Evolutionary conservation across 1,139 yeast species (phyloP).

Genomic region (Kodamaea suecica): DNA sequence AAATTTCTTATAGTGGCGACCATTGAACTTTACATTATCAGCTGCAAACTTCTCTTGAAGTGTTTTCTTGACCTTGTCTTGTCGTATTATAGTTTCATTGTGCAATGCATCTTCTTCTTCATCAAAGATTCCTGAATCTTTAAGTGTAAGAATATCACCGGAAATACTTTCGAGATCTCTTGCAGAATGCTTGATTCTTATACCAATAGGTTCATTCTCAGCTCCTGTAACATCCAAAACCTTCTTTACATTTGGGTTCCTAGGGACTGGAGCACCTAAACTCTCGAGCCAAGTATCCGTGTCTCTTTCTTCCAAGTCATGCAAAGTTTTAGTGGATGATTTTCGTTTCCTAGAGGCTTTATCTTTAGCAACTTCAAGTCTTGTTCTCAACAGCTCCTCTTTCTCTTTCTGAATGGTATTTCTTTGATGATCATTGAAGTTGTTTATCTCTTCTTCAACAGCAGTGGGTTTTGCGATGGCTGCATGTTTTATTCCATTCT

Average conservation of each 20-base stretch:
- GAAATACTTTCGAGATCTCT: conserved; percentile 5
- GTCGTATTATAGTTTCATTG: conserved; percentile 37
- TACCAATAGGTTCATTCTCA: conserved; percentile 24
- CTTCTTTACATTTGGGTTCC: conserved; percentile 1
- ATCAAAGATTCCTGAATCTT: conserved; percentile 55
- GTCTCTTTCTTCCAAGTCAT: conserved; percentile 20
- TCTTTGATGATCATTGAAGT: not conserved
- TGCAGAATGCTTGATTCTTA: conserved; percentile 43
- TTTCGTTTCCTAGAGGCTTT: conserved; percentile 5
- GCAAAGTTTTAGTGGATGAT: conserved; percentile 18
- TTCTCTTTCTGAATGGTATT: not conserved
- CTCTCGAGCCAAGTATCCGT: conserved; percentile 42
- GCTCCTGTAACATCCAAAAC: conserved; percentile 17
- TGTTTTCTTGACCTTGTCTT: conserved; percentile 24
- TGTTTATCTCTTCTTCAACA: not conserved
- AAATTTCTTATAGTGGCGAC: conserved; percentile 20
- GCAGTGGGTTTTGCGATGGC: not conserved
- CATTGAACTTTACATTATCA: conserved; percentile 26
- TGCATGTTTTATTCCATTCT: conserved; percentile 1
- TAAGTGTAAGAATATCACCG: conserved; percentile 60
- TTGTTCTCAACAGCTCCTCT: conserved; percentile 1
- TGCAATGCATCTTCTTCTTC: conserved; percentile 47
- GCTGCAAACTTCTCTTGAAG: conserved; percentile 24
- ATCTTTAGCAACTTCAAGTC: conserved; percentile 6
- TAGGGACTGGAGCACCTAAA: conserved; percentile 18